Base-by-base conservation (phyloP, 2,329 filamentous ascomycete species). In the Nigrograna mackinnonii region DNA sequence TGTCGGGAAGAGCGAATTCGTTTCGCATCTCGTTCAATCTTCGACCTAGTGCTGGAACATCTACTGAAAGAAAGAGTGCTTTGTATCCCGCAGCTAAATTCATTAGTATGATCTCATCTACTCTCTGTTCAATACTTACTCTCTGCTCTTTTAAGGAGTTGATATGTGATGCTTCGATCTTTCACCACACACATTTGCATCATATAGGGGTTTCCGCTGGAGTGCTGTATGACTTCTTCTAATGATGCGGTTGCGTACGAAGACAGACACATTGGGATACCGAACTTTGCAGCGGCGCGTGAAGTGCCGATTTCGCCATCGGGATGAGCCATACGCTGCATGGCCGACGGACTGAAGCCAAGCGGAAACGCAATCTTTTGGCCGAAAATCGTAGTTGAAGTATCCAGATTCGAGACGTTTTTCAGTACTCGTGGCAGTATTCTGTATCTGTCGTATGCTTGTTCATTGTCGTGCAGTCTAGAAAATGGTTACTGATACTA, bases 221-320 rank as follows among this genome's bases (percentile, higher is more conserved):
- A 13, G 11, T 86, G 76, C n/a, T 47, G 39, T 2, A 79, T 82
- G 0, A 87, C 77, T 28, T 87, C 79, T 57, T 87, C 84, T 40
- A 88, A 82, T 1, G 75, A 76, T 19, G 74, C 73, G 3, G 76
- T 75, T 3, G 80, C 75, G 2, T 83, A 83, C 2, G 85, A 87
- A 48, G 78, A 83, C 40, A 87, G 69, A 39, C 80, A 80, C 61
- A 82, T 87, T 0, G 85, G 84, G 0, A 89, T 73, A 2, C 74
- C 71, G 2, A 84, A 68, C 19, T 79, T 76, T 4, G 76, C 74
- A 45, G 82, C 85, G 2, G 80, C 82, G 16, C 73, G 67, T 0
- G 85, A 82, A 0, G 81, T 75, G 0, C 80, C 84, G 0, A 75
- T 68, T 54, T 89, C 85, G 16, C 77, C 79, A 52, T 86, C 81